phyloP scores from a whole-genome alignment of 2,329 filamentous ascomycete genomes.

The Diaporthe sp. region DNA sequence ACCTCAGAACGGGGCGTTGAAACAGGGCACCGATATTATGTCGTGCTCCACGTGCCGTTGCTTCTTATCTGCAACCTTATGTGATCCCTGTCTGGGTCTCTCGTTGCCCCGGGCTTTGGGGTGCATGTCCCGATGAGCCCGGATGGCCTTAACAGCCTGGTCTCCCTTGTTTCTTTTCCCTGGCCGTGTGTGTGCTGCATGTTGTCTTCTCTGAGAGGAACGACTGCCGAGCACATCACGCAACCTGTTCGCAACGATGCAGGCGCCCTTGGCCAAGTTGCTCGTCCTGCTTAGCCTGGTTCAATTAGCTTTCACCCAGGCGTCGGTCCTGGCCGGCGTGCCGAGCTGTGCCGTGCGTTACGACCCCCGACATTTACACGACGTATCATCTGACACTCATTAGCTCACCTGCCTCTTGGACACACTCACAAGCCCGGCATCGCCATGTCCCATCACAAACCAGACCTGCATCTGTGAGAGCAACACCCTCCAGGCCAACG shows the following conservation, averaged over 20 bases:
- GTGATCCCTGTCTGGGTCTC: background rate
- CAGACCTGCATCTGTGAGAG: slow-evolving; percentile 37
- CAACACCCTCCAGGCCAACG: background rate
- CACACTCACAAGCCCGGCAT: slow-evolving; percentile 6
- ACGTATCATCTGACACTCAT: background rate
- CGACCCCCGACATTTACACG: background rate
- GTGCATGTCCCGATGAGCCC: background rate
- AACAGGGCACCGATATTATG: slow-evolving; percentile 20
- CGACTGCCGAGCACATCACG: background rate
- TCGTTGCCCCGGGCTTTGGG: background rate
- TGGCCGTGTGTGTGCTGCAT: background rate
- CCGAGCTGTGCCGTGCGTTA: slow-evolving; percentile 11
- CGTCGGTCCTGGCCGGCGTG: slow-evolving; percentile 10
- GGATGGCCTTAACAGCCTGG: slow-evolving; percentile 5
- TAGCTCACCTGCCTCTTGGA: slow-evolving; percentile 17
- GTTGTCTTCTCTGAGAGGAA: slow-evolving; percentile 14
- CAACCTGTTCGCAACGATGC: slow-evolving; percentile 6
- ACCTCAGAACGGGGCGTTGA: slow-evolving; percentile 11
- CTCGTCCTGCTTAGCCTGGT: slow-evolving; percentile 16
- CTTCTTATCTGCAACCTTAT: slow-evolving; percentile 25
- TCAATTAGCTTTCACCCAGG: slow-evolving; percentile 23
- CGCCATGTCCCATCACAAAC: slow-evolving; percentile 33
- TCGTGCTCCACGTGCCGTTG: slow-evolving; percentile 20
- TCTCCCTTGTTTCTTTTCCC: slow-evolving; percentile 4
- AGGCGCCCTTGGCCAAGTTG: slow-evolving; percentile 19